Base-by-base conservation (phyloP, 805 yeast species). In the Pachysolen tannophilus region DNA sequence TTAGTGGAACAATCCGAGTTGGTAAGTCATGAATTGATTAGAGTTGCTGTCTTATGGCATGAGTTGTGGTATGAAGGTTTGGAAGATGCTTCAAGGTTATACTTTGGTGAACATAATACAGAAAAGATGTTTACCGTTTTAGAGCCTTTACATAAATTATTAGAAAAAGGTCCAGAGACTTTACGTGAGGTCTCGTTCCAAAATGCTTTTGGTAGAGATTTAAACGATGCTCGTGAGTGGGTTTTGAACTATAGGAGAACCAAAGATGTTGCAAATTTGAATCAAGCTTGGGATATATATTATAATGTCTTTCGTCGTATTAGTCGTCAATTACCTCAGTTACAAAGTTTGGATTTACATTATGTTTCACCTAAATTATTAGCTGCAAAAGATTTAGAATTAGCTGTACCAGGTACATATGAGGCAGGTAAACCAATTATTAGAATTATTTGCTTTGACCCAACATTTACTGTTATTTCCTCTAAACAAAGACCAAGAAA, bases 21-120 rank as follows among this genome's bases (percentile, higher is more conserved):
- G 37, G 97, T 92, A n/a, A 83, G 95, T 60, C 79, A 78, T 45
- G 98, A 92, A 51, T 71, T 92, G 38, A 88, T 92, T 43, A 67
- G 97, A 45, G 95, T 87, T 13, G 96, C 97, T 1, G 96, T 90
- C 3, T 60, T 92, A 41, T 88, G 98, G 97, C 95, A 87, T 50
- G 99, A 92, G 50, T 81, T 82, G 53, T 92, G 99, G 98, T 88
- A 87, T 47, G 97, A 90, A 59, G 97, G 95, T 3, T 65, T 92
- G 21, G 99, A 92, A 53, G 96, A 92, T 61, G 98, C 98, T 0
- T 87, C 96, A 3, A 68, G 96, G 40, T 70, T 83, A 34, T 92
- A 81, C 62, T 90, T 87, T 57, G 95, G 94, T 24, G 98, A 92
- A 43, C 92, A 86, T 47, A 87, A 92, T 50, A 82, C 90, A 9